Evolutionary conservation across 805 yeast species (phyloP), one percentile per base, ranked within the genome.

Genomic region (Yamadazyma akitaensis): DNA sequence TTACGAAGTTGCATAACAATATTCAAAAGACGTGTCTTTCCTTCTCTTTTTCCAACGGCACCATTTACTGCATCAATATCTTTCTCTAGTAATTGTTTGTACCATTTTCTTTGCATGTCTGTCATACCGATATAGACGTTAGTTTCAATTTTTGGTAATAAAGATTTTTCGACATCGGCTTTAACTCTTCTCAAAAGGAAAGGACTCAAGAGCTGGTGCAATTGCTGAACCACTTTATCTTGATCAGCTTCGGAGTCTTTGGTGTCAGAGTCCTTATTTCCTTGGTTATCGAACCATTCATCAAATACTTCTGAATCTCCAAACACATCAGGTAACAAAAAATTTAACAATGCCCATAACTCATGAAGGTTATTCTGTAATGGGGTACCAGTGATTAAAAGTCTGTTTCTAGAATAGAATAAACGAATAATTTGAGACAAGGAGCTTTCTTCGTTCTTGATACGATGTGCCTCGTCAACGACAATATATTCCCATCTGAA

Each of bases 51-150:
- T 1, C 96, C 96, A n/a, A 86, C 85, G 2, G 85, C 95, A 34
- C 98, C 98, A 65, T 92, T 92, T 7, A 92, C 97, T 0, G 97
- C 97, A 63, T 88, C 96, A 44, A 92, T 88, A 59, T 92, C 97
- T 59, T 90, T 92, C 62, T 91, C 97, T 46, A 94, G 68, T 45
- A 92, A 70, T 52, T 84, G 84, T 62, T 85, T 85, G 65, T 92
- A 92, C 98, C 98, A 92, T 59, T 81, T 79, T 24, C 84, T 71
- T 68, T 92, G 98, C 98, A 92, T 92, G 25, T 86, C 90, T 0
- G 96, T 82, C 97, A 92, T 90, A 10, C 96, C 96, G 37, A 91
- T 86, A 61, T 92, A 92, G 31, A 94, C 75, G 55, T 92, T 92
- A 38, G 86, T 73, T 67, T 94, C 98, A 47, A 87, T 85, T 62